Base-by-base conservation (phyloP, 352 stramenopile species). In the Elongisporangium senticosum region DNA sequence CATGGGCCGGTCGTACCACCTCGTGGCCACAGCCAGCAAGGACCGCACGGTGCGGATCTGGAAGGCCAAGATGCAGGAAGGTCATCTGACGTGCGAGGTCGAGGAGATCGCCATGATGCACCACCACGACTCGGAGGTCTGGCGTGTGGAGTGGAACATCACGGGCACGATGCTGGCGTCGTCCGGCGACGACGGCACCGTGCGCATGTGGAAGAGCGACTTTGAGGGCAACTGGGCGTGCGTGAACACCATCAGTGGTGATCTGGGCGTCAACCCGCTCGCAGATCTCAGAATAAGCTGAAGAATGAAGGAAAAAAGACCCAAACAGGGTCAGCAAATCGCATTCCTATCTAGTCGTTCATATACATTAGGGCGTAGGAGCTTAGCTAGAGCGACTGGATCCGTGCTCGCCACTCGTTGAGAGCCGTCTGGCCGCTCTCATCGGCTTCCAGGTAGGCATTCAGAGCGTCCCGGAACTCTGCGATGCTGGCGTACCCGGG, bases 131-230 rank as follows among this genome's bases (percentile, higher is more conserved):
- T 92, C 77, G 66, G 84, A 98, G 62, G 89, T 98, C 22, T 99
- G 96, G 96, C 85, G 93, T 40, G 96, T 97, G 53, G 89, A 98
- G 71, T 99, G 94, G 94, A 98, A 98, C 64, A 86, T 99, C 47
- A 98, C 96, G 10, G 96, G 96, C 22, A 98, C 95, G 14, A 96
- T 98, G 63, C 68, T 99, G 51, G 93, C 93, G 26, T 97, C 86
- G 50, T 96, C 86, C 2, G 93, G 96, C 7, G 96, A 99, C 69
- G 88, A 96, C 55, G 95, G 95, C 53, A 95, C 91, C 14, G 89
- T 98, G n/a, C 81, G 93, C 52, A 83, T 99, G 68, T 99, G 93
- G 93, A 97, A 98, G 68, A 89, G 81, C 66, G 89, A 98, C 68
- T 91, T 94, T 58, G 73, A 95, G 33, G 88, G 90, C 52, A 86